Percentiles rank a stretch among this genome's conserved stretches.
These are phyloP conservation scores for Mycosphaerella sp. DNA, from an alignment of 2,329 filamentous ascomycete species.

Conservation along the genomic window DNA sequence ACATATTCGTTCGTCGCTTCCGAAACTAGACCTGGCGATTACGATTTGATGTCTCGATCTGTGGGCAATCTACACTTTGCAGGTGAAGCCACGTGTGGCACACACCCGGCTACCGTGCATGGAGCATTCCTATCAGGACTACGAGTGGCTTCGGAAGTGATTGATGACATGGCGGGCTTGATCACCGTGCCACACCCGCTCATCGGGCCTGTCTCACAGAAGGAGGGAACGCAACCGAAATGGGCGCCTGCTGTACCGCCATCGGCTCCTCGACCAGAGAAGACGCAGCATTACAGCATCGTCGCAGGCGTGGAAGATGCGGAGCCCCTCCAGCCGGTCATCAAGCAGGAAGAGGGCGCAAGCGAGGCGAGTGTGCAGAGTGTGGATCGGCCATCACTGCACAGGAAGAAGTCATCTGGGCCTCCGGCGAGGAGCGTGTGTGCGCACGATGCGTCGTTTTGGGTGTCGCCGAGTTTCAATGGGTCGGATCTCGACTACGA, in stretches of 20 bases:
- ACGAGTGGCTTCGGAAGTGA: constrained; percentile 77
- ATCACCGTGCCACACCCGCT: constrained; percentile 71
- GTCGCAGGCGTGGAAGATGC: background rate
- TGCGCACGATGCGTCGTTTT: constrained; percentile 30
- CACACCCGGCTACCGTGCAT: constrained; percentile 93
- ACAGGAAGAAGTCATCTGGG: constrained; percentile 20
- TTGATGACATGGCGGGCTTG: constrained; percentile 72
- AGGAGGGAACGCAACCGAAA: constrained; percentile 35
- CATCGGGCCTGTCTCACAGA: constrained; percentile 50
- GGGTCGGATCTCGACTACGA: constrained; percentile 48
- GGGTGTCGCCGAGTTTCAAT: constrained; percentile 26
- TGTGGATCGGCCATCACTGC: constrained; percentile 1
- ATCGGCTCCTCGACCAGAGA: background rate
- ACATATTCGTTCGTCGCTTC: constrained; percentile 94
- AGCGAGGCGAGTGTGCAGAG: constrained; percentile 3
- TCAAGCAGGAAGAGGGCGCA: constrained; percentile 26
- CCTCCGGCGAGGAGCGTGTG: constrained; percentile 29
- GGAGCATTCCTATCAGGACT: constrained; percentile 92
- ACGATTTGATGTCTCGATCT: constrained; percentile 79
- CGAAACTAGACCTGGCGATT: constrained; percentile 75
- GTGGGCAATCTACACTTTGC: constrained; percentile 90
- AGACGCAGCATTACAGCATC: background rate
- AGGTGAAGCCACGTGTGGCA: constrained; percentile 91
- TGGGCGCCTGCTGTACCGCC: constrained; percentile 3
- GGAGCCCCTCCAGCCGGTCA: constrained; percentile 9